Conservation (phyloP, 1,284 basidiomycete species). For the Jaminaea rosea region DNA sequence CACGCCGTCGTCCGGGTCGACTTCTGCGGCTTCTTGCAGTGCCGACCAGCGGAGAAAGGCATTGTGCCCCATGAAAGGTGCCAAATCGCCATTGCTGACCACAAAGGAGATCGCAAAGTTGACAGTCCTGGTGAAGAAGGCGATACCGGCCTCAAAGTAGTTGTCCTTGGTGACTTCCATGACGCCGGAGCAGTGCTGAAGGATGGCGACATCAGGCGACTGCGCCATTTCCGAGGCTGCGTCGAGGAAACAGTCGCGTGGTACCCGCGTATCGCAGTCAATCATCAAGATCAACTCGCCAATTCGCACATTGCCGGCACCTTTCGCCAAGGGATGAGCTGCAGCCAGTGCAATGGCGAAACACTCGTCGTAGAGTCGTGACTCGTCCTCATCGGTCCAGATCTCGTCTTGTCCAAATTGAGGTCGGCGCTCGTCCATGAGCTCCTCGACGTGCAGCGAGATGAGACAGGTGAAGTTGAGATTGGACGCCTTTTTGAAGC, state of each 20-base stretch:
- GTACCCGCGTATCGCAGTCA: conserved; percentile 75
- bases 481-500: conserved; percentile 81
- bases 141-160: conserved; percentile 80
- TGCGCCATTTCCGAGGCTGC: conserved; percentile 69
- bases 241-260: conserved; percentile 74
- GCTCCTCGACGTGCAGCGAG: conserved; percentile 64
- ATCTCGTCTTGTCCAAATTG: not conserved
- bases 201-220: conserved; percentile 67
- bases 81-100: conserved; percentile 38
- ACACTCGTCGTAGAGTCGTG: conserved; percentile 19
- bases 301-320: conserved; percentile 23
- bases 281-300: conserved; percentile 29
- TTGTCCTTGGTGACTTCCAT: conserved; percentile 77
- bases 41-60: conserved; percentile 77
- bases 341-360: conserved; percentile 50
- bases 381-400: conserved; percentile 20
- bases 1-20: conserved; percentile 59
- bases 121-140: conserved; percentile 55
- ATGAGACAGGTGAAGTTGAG: conserved; percentile 74
- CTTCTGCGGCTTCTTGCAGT: conserved; percentile 66
- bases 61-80: conserved; percentile 79
- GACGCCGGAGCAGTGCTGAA: conserved; percentile 70
- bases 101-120: conserved; percentile 48
- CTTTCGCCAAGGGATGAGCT: conserved; percentile 45
- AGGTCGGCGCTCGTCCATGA: conserved; percentile 54